phyloP scores from a whole-genome alignment of 108 stramenopile species.

The Cyclotella kingstonii region DNA sequence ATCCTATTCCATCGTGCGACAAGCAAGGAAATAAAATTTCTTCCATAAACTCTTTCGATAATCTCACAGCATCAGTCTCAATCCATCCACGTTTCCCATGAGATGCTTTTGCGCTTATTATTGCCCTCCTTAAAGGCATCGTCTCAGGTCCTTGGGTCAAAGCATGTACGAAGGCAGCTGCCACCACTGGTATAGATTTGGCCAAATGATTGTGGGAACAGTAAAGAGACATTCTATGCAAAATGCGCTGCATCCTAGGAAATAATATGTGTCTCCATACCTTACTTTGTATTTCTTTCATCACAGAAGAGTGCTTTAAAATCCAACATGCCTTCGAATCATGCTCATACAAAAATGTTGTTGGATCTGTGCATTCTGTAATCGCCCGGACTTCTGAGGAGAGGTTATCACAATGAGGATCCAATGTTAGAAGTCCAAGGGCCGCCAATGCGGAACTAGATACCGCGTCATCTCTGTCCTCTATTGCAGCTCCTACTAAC shows the following conservation, averaged over 20 bases:
- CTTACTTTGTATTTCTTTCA: slow-evolving; percentile 55
- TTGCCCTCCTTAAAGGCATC: slow-evolving; percentile 35
- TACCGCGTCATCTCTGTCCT: slow-evolving; percentile 69
- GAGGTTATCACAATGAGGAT: slow-evolving; percentile 23
- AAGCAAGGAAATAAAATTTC: slow-evolving; percentile 50
- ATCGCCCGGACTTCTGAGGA: slow-evolving; percentile 18
- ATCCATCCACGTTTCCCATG: slow-evolving; percentile 43
- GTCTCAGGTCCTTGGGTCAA: slow-evolving; percentile 45
- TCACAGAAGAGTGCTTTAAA: slow-evolving; percentile 4
- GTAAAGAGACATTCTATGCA: slow-evolving; percentile 50
- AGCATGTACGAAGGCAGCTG: slow-evolving; percentile 55
- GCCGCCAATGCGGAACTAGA: slow-evolving; percentile 60
- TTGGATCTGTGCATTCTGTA: slow-evolving; percentile 20
- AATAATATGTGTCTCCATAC: slow-evolving; percentile 55
- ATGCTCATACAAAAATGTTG: slow-evolving; percentile 12
- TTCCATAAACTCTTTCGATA: slow-evolving; percentile 40
- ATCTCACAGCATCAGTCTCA: slow-evolving; percentile 39
- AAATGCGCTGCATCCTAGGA: slow-evolving; percentile 54
- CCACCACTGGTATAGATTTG: slow-evolving; percentile 52
- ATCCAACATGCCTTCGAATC: slow-evolving; percentile 2
- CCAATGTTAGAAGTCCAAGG: slow-evolving; percentile 60
- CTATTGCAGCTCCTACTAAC: slow-evolving; percentile 54
- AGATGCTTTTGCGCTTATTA: slow-evolving; percentile 10
- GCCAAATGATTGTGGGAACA: slow-evolving; percentile 24
- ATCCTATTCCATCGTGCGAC: background rate